Evolutionary conservation across 129 eudicot genomes (phyloP), one percentile per base, ranked within the genome.

Genomic region (Mikania micrantha): DNA sequence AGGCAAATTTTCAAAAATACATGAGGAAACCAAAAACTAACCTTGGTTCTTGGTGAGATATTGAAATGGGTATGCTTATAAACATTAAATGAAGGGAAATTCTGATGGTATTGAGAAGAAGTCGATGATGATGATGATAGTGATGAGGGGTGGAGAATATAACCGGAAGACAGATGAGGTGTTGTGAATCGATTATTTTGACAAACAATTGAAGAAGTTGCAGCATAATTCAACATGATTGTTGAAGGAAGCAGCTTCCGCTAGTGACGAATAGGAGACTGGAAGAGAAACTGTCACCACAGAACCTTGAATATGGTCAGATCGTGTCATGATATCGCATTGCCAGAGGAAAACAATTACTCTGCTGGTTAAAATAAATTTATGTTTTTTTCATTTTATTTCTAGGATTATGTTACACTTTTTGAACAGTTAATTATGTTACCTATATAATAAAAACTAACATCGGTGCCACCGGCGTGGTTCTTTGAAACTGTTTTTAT

Each of bases 221-320:
- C 61, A 75, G 70, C 64, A 42, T 49, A 75, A 52, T 74, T 72
- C 85, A 74, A 31, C 95, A 84, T 84, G 75, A 79, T 70, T 74
- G 38, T 56, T 69, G 48, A 66, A 40, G 48, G 36, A 40, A 70
- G 72, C 68, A 65, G 72, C 1, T 67, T 54, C 16, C 24, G 19
- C 34, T 10, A 39, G 60, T 48, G 67, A 56, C 40, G 34, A 71
- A 44, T 62, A 69, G 48, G 10, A 70, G 69, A 52, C 77, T 80
- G 77, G 80, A 78, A 36, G 39, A 59, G 20, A 38, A 80, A 82
- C 79, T 54, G 85, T 69, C 85, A 79, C 87, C 87, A 79, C 87
- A 74, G 59, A 80, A 70, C 17, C 59, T 64, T 25, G 6, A 73
- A 72, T 41, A 66, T 45, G 62, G 22, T 42, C 40, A 61, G 48